phyloP scores from a whole-genome alignment of 2,329 filamentous ascomycete species.

The Nakataea oryzae region DNA sequence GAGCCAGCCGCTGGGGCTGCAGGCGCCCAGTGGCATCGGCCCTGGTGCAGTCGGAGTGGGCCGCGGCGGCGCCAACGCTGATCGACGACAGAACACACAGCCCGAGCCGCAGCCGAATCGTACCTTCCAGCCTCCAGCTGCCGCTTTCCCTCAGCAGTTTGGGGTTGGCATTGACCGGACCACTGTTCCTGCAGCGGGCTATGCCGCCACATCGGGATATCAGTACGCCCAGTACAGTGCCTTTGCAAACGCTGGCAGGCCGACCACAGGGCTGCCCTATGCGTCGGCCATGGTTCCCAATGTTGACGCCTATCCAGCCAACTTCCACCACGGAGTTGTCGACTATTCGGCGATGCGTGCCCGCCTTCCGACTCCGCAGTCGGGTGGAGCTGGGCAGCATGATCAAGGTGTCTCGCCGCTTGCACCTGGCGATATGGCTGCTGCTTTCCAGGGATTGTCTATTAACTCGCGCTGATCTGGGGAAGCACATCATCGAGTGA shows the following conservation, averaged over 20 bases:
- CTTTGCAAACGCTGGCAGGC: slow-evolving; percentile 29
- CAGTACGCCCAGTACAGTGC: slow-evolving; percentile 30
- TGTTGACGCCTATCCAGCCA: slow-evolving; percentile 29
- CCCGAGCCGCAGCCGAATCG: slow-evolving; percentile 4
- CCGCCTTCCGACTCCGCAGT: slow-evolving; percentile 32
- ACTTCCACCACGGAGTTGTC: slow-evolving; percentile 26
- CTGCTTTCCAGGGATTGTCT: slow-evolving; percentile 60
- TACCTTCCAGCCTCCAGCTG: slow-evolving; percentile 4
- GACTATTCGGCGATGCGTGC: slow-evolving; percentile 37
- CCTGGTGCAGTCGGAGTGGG: slow-evolving; percentile 53
- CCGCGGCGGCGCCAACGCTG: slow-evolving; percentile 32
- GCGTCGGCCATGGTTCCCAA: slow-evolving; percentile 25
- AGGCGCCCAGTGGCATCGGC: slow-evolving; percentile 56
- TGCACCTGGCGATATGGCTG: slow-evolving; percentile 48
- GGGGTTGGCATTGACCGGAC: slow-evolving; percentile 28
- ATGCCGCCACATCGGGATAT: slow-evolving; percentile 27
- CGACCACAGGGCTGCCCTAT: slow-evolving; percentile 22
- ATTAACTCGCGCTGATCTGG: slow-evolving; percentile 47
- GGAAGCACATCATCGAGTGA: neutral
- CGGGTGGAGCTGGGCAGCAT: slow-evolving; percentile 17
- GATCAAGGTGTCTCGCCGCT: slow-evolving; percentile 30
- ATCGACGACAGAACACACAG: slow-evolving; percentile 33
- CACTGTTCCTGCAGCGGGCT: slow-evolving; percentile 24
- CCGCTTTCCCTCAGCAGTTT: slow-evolving; percentile 3
- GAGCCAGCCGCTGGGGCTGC: slow-evolving; percentile 62